Evolutionary conservation across 352 stramenopile genomes (phyloP).

Genomic region (Phytopythium helicoides): DNA sequence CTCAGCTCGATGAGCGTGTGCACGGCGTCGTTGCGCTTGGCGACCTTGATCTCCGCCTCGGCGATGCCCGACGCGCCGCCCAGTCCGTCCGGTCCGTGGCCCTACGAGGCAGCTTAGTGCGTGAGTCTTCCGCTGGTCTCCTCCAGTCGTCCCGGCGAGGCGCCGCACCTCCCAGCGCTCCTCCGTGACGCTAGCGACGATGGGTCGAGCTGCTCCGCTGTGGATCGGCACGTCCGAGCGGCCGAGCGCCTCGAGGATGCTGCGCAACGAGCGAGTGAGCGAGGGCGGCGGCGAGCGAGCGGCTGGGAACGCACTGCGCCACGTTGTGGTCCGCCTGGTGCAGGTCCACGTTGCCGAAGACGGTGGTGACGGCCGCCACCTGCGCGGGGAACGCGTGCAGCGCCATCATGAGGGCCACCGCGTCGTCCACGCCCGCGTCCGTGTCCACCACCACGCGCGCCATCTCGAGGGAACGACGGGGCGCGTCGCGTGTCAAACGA

Average conservation of each 20-base stretch:
- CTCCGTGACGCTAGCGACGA: conserved; percentile 62
- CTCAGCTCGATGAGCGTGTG: conserved; percentile 59
- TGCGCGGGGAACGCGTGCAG: conserved; percentile 58
- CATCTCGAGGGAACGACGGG: too few relatives aligned
- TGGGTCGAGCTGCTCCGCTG: conserved; percentile 61
- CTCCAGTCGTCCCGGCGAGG: not conserved
- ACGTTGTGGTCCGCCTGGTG: conserved; percentile 84
- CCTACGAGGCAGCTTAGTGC: conserved; percentile 20
- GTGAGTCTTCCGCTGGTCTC: too few relatives aligned
- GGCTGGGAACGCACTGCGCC: conserved; percentile 43
- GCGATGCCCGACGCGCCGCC: conserved; percentile 50
- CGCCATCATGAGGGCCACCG: conserved; percentile 67
- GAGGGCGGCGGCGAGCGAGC: not conserved
- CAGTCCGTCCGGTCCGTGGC: conserved; percentile 72
- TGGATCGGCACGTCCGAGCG: conserved; percentile 54
- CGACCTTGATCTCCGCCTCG: conserved; percentile 18
- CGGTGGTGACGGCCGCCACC: conserved; percentile 69
- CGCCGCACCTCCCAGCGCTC: conserved; percentile 51
- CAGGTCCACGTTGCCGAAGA: conserved; percentile 83
- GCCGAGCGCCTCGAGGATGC: conserved; percentile 56
- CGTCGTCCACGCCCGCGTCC: conserved; percentile 79
- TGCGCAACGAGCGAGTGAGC: too few relatives aligned
- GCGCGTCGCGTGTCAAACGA: not conserved
- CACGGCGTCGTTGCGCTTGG: conserved; percentile 60
- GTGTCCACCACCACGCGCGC: conserved; percentile 74